These are phyloP conservation scores for Xylaria sp. DNA, from an alignment of 2,329 filamentous ascomycete genomes.

Conservation along the genomic window DNA sequence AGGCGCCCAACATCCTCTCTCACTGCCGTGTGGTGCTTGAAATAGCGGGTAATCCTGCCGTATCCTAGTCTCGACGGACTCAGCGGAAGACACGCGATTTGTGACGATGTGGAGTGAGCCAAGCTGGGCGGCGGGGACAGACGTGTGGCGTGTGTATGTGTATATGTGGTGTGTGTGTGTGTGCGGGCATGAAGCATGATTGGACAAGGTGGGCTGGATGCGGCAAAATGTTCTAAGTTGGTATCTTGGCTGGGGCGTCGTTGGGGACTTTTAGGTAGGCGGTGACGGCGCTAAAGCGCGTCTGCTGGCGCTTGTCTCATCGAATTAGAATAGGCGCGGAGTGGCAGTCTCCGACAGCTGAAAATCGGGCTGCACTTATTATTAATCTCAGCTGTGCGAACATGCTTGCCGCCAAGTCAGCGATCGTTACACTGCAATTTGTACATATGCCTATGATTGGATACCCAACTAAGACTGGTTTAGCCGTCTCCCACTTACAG, in stretches of 20 bases:
- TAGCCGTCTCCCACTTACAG: background rate
- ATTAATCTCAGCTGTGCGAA: slow-evolving; percentile 13
- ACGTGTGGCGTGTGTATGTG: background rate
- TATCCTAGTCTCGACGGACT: background rate
- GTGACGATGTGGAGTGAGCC: background rate
- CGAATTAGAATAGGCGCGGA: background rate
- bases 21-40: background rate
- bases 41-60: background rate
- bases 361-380: slow-evolving; percentile 18
- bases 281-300: slow-evolving; percentile 21
- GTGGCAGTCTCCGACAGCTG: background rate
- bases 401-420: background rate
- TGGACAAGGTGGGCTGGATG: background rate
- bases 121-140: slow-evolving; percentile 2
- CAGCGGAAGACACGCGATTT: background rate
- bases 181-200: slow-evolving; percentile 4
- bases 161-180: background rate
- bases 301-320: slow-evolving; percentile 8
- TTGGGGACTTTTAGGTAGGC: slow-evolving; percentile 23
- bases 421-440: slow-evolving; percentile 16
- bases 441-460: no score
- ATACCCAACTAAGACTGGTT: slow-evolving; percentile 3
- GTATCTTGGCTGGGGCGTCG: background rate
- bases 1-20: slow-evolving; percentile 8
- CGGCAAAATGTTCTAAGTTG: slow-evolving; percentile 11